Conservation (phyloP, 2,329 filamentous ascomycete species). For the Fusarium sp. region DNA sequence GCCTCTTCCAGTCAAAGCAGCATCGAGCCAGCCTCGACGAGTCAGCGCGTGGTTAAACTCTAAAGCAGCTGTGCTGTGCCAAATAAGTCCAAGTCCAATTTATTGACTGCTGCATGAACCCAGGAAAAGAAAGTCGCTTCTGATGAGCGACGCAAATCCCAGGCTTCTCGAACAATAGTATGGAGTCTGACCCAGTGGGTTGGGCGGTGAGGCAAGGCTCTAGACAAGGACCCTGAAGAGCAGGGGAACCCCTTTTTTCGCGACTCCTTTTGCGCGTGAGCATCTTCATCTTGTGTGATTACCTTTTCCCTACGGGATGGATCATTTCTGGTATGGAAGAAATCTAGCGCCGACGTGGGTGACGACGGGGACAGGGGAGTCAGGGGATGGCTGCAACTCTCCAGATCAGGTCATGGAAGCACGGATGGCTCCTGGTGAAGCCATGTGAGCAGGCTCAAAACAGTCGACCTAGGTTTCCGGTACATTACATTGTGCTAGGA, state of each 20-base stretch:
- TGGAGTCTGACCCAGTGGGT: conserved; percentile 29
- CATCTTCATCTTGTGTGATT: conserved; percentile 35
- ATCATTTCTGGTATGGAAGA: conserved; percentile 17
- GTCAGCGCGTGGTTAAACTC: conserved; percentile 28
- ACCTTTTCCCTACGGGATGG: conserved; percentile 18
- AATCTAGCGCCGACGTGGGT: conserved; percentile 11
- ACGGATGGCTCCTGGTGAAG: conserved; percentile 31
- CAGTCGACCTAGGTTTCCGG: neutral
- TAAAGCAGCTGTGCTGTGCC: neutral
- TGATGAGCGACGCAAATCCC: neutral
- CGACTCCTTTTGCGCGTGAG: conserved; percentile 20
- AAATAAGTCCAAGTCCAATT: neutral
- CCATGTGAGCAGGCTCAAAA: conserved; percentile 33
- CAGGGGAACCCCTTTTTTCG: conserved; percentile 35
- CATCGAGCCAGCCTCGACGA: conserved; percentile 18
- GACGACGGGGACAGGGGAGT: conserved; percentile 26
- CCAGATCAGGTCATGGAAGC: conserved; percentile 35
- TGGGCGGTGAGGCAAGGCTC: conserved; percentile 34
- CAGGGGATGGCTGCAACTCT: conserved; percentile 27
- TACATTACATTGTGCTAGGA: neutral
- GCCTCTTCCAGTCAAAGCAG: conserved; percentile 8
- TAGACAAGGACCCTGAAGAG: conserved; percentile 15
- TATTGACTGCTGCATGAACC: conserved; percentile 2
- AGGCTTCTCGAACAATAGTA: conserved; percentile 11
- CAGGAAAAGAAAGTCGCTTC: conserved; percentile 3